Percentiles rank a stretch among this genome's conserved stretches.
phyloP scores from a whole-genome alignment of 192 early-diverging fungal species.

The Mortierella antarctica region DNA sequence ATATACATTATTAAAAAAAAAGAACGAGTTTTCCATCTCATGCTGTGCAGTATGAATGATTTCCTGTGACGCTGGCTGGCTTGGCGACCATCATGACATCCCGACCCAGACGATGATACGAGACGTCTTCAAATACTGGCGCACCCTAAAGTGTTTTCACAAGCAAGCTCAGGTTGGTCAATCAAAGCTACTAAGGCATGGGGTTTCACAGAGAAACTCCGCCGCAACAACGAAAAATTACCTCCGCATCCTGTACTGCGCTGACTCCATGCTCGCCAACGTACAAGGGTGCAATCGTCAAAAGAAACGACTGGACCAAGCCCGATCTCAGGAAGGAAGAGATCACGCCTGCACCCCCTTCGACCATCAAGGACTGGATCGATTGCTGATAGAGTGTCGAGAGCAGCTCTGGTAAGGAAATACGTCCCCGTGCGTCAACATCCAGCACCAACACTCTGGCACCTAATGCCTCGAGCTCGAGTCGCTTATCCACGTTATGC shows the following conservation, averaged over 20 bases:
- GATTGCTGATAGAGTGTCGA: constrained; percentile 11
- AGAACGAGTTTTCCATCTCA: background rate
- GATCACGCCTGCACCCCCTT: constrained; percentile 87
- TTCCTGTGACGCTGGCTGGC: constrained; percentile 6
- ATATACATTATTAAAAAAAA: constrained; percentile 6
- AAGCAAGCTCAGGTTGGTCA: background rate
- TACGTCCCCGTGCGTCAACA: constrained; percentile 27
- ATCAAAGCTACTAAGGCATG: background rate
- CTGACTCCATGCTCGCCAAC: constrained; percentile 72
- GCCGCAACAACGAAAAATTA: constrained; percentile 18
- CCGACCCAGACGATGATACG: constrained; percentile 35
- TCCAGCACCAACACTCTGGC: constrained; percentile 63
- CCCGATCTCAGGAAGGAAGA: constrained; percentile 64
- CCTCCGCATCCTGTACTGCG: constrained; percentile 50
- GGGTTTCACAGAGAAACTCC: background rate
- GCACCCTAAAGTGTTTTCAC: constrained; percentile 11
- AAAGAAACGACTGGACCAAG: constrained; percentile 61
- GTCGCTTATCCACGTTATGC: constrained; percentile 31
- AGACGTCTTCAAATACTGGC: constrained; percentile 21
- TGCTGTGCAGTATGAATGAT: background rate
- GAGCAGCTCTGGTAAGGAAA: constrained; percentile 32
- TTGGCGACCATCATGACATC: constrained; percentile 46
- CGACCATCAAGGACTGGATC: constrained; percentile 83
- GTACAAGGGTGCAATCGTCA: constrained; percentile 79
- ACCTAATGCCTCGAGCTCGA: constrained; percentile 66